Evolutionary conservation across 2,329 filamentous ascomycete genomes (phyloP), one percentile per base, ranked within the genome.

Genomic region (Pseudogymnoascus sp.): DNA sequence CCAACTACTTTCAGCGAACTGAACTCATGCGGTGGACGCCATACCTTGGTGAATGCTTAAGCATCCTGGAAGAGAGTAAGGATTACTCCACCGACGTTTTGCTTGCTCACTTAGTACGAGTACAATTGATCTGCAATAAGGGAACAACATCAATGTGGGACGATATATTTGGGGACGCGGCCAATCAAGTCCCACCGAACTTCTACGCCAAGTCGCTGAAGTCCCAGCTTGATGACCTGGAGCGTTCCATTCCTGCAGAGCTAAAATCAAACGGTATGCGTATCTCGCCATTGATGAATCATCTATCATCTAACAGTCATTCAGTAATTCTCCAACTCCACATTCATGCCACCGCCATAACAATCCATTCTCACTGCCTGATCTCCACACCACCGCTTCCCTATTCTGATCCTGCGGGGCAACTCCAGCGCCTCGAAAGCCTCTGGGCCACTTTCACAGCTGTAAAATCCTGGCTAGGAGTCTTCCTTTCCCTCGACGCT

Each of bases 11-110:
- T 23, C 60, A 61, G 39, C 48, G 37, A 10, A 62, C 60, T 4
- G 60, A 63, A 56, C 23, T 52, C 13, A 60, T 63, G 60, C 39
- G 52, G 3, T 63, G 62, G 62, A 62, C 26, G 12, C 58, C 60
- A 26, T 62, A 62, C 30, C 34, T 62, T 19, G 52, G 60, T 9
- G 62, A 63, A 38, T 63, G 58, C 45, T 38, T 63, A 12, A 26
- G 35, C 1, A 21, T 52, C 18, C 12, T 63, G 1, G 28, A 63
- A 19, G 38, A 58, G 10, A 10, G 5, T 28, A 45, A 60, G 8
- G 62, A 63, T 28, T 62, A 58, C 41, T 10, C 35, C 3, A 63
- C 60, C 5, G 62, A 63, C 26, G 10, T 7, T 9, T 28, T 56
- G 10, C 56, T 63, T 5, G 48, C 60, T 23, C 30, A 56, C 8